Base-by-base conservation (phyloP, 495 filamentous ascomycete species). In the Neohortaea acidophila region DNA sequence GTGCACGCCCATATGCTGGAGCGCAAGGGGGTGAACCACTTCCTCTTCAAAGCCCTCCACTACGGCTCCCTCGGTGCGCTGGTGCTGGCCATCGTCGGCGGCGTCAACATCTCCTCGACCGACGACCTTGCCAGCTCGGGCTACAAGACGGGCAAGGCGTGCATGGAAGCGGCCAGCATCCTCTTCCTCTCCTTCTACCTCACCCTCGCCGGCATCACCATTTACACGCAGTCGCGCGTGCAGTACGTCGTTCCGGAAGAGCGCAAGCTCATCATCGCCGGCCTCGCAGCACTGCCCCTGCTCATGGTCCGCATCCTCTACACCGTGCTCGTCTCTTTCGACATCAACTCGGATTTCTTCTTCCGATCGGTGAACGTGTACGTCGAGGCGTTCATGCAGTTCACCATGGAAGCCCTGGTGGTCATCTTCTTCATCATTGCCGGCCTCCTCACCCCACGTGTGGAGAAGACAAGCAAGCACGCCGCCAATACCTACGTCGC, bases 381-480 rank as follows among this genome's bases (percentile, higher is more conserved):
- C 38, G 36, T 36, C 18, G 11, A 38, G 20, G 38, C 47, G 2
- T 51, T 51, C 30, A 51, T 51, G 47, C 43, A 51, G 34, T 47
- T 47, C 27, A 9, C 38, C 9, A 43, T 43, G 41, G 48, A 51
- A 19, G 43, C 43, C 13, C 29, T 47, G 5, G 39, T 47, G 0
- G 33, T 43, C n/a, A 11, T 18, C 20, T 25, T 47, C 13, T 51
- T 27, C 34, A 29, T 51, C 20, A 9, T 21, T 7, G 48, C 43
- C 10, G 48, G 48, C 8, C 12, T 47, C 8, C n/a, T 42, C n/a
- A 43, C 39, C 5, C 48, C 48, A n/a, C 43, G 35, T 26, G 36
- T 36, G 38, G 24, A 21, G 26, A 36, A 37, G 38, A 26, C 8
- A 11, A 20, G 13, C 11, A 8, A 27, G 21, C 1, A 7, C 10